Percentiles rank a stretch among this genome's conserved stretches.
Evolutionary conservation across 2,329 filamentous ascomycete genomes (phyloP).

Genomic region (Neonectria ditissima): DNA sequence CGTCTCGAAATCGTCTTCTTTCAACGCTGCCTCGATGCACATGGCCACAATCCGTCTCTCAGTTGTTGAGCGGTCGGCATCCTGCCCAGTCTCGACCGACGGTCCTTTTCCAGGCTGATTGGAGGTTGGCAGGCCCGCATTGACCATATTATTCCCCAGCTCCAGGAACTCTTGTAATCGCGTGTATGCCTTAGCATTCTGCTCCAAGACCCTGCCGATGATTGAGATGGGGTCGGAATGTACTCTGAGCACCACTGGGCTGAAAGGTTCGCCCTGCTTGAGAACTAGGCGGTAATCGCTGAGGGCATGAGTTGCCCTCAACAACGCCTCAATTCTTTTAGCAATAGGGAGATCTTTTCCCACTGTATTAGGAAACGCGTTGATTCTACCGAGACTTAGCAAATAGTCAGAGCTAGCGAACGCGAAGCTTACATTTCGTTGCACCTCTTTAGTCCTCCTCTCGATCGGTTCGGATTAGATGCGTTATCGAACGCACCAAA

Average conservation of each 20-base stretch:
- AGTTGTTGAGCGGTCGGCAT: constrained; percentile 54
- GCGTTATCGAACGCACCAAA: constrained; percentile 83
- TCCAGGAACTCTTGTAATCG: constrained; percentile 78
- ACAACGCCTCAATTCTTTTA: constrained; percentile 70
- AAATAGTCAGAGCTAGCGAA: too few relatives aligned
- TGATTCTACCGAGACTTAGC: constrained; percentile 62
- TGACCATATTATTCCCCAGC: constrained; percentile 75
- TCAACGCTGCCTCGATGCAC: constrained; percentile 82
- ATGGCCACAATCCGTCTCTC: constrained; percentile 80
- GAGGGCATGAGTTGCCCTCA: constrained; percentile 79
- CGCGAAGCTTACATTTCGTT: constrained; percentile 72
- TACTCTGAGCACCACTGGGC: constrained; percentile 81
- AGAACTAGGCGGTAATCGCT: constrained; percentile 82
- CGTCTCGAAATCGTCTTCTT: constrained; percentile 85
- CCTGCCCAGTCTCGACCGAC: constrained; percentile 39
- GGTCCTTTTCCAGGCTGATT: constrained; percentile 21
- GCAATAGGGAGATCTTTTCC: constrained; percentile 61
- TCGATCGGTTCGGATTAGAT: constrained; percentile 81
- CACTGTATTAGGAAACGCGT: constrained; percentile 72
- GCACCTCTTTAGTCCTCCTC: constrained; percentile 82
- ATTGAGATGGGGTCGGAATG: constrained; percentile 81
- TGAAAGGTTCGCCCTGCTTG: constrained; percentile 84
- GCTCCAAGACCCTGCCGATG: constrained; percentile 78
- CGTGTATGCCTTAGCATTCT: constrained; percentile 80
- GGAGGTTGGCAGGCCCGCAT: constrained; percentile 61